Conservation (phyloP, 1,284 basidiomycete species). For the Ceratobasidium papillatum region DNA sequence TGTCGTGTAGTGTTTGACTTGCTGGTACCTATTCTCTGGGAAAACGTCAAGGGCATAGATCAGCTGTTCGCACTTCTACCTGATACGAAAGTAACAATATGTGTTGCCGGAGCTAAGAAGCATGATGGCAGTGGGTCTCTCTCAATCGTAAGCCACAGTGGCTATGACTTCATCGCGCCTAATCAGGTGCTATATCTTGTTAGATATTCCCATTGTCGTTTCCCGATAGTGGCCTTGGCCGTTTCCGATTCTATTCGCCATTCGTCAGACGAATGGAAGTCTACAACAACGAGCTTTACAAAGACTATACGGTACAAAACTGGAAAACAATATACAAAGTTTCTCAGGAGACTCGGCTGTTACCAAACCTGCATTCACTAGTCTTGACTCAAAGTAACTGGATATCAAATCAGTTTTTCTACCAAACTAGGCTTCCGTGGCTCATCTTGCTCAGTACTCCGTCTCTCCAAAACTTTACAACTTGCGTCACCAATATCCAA, state of each 20-base stretch:
- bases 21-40: slow-evolving; percentile 2
- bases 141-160: neutral
- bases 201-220: neutral
- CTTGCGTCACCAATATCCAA: neutral
- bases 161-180: neutral
- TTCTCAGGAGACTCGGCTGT: neutral
- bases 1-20: neutral
- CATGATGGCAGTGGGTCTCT: neutral
- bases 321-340: neutral
- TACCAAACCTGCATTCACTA: slow-evolving; percentile 17
- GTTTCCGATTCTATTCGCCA: slow-evolving; percentile 4
- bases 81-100: neutral
- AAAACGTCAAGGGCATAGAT: neutral
- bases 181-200: neutral
- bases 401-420: neutral
- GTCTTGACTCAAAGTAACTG: neutral
- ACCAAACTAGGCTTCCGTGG: slow-evolving; percentile 10
- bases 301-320: neutral
- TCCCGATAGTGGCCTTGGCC: neutral
- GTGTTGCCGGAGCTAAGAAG: neutral
- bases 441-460: neutral
- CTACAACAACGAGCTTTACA: neutral
- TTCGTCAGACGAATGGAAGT: slow-evolving; percentile 1
- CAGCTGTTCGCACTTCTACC: neutral
- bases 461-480: slow-evolving; percentile 1